A percentile compares a stretch with the other conserved stretches of the same genome.
These are phyloP conservation scores for Suhomyces atakaporum DNA, from an alignment of 1,139 yeast species.

Conservation along the genomic window DNA sequence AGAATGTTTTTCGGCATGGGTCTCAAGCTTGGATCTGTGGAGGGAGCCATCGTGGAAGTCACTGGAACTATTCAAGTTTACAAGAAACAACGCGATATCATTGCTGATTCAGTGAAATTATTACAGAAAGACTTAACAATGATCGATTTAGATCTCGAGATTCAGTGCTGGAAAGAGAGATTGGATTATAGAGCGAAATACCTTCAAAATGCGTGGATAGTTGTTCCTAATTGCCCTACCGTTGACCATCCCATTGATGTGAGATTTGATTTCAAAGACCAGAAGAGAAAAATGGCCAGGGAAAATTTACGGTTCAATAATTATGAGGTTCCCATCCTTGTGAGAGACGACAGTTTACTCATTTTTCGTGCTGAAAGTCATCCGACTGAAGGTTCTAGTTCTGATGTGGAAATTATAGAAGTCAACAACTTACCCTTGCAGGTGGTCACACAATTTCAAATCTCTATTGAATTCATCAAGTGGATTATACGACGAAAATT, in stretches of 20 bases:
- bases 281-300: slow-evolving; percentile 2
- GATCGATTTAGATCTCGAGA: slow-evolving; percentile 4
- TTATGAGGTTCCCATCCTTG: slow-evolving; percentile 5
- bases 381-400: neutral
- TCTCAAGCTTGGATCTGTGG: slow-evolving; percentile 7
- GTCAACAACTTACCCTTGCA: slow-evolving; percentile 18
- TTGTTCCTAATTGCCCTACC: neutral
- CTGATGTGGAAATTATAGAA: slow-evolving; percentile 18
- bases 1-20: slow-evolving; percentile 17
- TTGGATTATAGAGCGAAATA: slow-evolving; percentile 24
- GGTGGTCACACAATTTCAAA: slow-evolving; percentile 27
- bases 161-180: slow-evolving; percentile 33
- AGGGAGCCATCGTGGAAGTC: slow-evolving; percentile 15
- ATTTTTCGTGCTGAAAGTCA: neutral
- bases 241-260: neutral
- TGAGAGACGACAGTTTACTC: slow-evolving; percentile 10
- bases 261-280: slow-evolving; percentile 5
- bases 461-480: slow-evolving; percentile 30
- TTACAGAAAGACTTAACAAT: neutral
- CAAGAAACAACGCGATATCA: slow-evolving; percentile 6
- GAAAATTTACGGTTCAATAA: slow-evolving; percentile 1
- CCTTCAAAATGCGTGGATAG: slow-evolving; percentile 29
- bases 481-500: slow-evolving; percentile 30
- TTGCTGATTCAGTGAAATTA: slow-evolving; percentile 1
- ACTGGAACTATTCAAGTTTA: slow-evolving; percentile 8